phyloP scores from a whole-genome alignment of 495 filamentous ascomycete genomes.

The Hyaloscypha bicolor region DNA sequence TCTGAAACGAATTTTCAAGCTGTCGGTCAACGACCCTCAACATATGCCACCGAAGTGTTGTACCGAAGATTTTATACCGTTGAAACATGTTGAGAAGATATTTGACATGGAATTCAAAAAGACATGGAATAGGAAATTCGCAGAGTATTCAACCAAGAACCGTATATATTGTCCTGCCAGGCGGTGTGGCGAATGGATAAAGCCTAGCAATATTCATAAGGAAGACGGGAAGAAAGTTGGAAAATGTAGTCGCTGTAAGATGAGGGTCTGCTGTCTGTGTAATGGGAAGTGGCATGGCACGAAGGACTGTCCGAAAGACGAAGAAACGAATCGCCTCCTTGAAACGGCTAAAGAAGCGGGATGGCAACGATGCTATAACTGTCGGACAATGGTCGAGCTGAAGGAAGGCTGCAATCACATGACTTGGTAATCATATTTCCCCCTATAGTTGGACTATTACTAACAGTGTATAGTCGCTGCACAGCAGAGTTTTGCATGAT shows the following conservation, averaged over 20 bases:
- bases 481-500: conserved; percentile 82
- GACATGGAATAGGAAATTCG: conserved; percentile 75
- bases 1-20: conserved; percentile 68
- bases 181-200: conserved; percentile 76
- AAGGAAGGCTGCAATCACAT: conserved; percentile 85
- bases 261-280: conserved; percentile 73
- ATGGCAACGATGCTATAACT: conserved; percentile 77
- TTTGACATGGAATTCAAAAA: conserved; percentile 74
- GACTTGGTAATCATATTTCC: conserved; percentile 59
- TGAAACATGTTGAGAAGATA: conserved; percentile 72
- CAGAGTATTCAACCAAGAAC: conserved; percentile 72
- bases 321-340: conserved; percentile 63
- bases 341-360: conserved; percentile 70
- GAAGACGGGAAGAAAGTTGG: conserved; percentile 56
- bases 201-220: conserved; percentile 62
- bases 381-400: conserved; percentile 74
- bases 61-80: conserved; percentile 67
- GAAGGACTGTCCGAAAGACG: conserved; percentile 70
- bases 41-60: conserved; percentile 85
- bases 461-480: conserved; percentile 58
- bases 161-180: conserved; percentile 72
- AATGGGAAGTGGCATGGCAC: conserved; percentile 71
- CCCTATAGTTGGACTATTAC: background rate
- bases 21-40: conserved; percentile 72
- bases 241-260: conserved; percentile 68